phyloP scores from a whole-genome alignment of 768 basidiomycete species.

The Russula olivacea region DNA sequence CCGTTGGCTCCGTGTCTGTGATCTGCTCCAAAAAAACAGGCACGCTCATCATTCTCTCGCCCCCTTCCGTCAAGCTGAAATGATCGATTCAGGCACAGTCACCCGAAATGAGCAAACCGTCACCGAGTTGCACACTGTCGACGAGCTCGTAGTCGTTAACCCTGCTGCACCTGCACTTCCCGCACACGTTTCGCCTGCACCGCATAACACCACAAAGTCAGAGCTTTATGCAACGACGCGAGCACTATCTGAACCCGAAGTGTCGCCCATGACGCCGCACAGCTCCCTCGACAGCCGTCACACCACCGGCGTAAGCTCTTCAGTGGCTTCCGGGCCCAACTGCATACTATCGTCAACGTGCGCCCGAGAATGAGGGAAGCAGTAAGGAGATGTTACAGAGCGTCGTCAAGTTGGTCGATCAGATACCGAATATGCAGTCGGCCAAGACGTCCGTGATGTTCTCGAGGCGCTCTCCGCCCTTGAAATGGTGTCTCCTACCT shows the following conservation, averaged over 20 bases:
- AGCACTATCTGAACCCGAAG: constrained; percentile 28
- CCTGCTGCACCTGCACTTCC: constrained; percentile 40
- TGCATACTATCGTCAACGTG: constrained; percentile 64
- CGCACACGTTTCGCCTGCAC: constrained; percentile 50
- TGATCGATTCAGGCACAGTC: constrained; percentile 31
- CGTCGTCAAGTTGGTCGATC: constrained; percentile 76
- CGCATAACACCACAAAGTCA: constrained; percentile 50
- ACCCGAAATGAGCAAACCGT: constrained; percentile 97
- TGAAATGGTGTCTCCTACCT: constrained; percentile 51
- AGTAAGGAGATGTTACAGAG: constrained; percentile 72
- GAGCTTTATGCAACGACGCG: no score
- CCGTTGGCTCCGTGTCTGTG: constrained; percentile 90
- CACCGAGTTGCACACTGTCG: constrained; percentile 80
- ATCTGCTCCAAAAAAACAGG: constrained; percentile 98
- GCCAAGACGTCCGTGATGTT: constrained; percentile 67
- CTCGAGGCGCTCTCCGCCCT: constrained; percentile 63
- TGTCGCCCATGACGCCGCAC: constrained; percentile 22
- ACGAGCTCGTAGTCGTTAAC: constrained; percentile 69
- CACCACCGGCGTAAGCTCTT: constrained; percentile 41
- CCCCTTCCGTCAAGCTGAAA: no score
- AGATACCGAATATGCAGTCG: constrained; percentile 90
- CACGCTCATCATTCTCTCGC: constrained; percentile 36
- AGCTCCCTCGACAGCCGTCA: constrained; percentile 8
- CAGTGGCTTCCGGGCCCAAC: constrained; percentile 59
- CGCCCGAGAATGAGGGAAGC: constrained; percentile 59